Conservation (phyloP, 192 early-diverging fungal genomes). For the Phlyctochytrium bullatum region DNA sequence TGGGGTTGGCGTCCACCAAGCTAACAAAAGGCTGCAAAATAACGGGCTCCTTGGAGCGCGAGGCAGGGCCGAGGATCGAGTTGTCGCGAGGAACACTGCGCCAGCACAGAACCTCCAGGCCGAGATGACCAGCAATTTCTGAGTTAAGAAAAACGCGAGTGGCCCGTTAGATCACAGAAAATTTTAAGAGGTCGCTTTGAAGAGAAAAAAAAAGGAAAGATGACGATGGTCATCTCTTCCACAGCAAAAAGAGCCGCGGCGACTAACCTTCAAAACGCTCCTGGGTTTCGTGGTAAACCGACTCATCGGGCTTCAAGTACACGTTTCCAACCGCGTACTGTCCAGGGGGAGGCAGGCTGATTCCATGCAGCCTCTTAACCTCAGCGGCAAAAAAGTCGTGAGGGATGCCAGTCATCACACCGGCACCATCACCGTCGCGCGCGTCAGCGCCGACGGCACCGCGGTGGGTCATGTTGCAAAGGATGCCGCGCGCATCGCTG, state of each 20-base stretch:
- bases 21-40: conserved; percentile 90
- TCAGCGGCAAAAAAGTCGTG: conserved; percentile 79
- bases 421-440: conserved; percentile 98
- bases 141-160: too few relatives aligned
- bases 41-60: conserved; percentile 84
- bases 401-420: conserved; percentile 94
- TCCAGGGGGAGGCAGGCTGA: conserved; percentile 68
- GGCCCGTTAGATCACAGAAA: too few relatives aligned
- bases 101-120: conserved; percentile 84
- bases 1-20: conserved; percentile 13
- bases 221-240: conserved; percentile 15
- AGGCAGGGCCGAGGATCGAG: conserved; percentile 84
- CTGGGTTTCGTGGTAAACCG: conserved; percentile 67
- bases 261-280: conserved; percentile 52
- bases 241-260: background rate
- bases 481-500: conserved; percentile 81
- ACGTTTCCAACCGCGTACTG: conserved; percentile 98
- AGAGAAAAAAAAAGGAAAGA: too few relatives aligned
- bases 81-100: conserved; percentile 82
- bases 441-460: conserved; percentile 92
- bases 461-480: conserved; percentile 99
- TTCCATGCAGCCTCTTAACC: conserved; percentile 53
- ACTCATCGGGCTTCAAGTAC: conserved; percentile 74
- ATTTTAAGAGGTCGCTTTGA: too few relatives aligned
- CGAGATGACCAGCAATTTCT: conserved; percentile 68